phyloP scores from a whole-genome alignment of 768 basidiomycete species.

The Mycena floridula region DNA sequence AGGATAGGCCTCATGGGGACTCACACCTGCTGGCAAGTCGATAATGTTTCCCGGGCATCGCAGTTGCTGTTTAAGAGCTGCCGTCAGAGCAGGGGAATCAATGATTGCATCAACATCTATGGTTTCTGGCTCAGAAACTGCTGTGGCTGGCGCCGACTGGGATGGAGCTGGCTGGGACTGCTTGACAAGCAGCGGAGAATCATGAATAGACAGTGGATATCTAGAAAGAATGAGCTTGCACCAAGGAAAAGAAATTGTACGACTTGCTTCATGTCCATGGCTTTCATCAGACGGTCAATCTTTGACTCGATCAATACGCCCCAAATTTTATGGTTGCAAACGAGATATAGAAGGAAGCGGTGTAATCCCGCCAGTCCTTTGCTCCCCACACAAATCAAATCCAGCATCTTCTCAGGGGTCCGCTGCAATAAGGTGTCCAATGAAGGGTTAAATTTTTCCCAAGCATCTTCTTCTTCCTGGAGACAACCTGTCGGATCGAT shows the following conservation, averaged over 20 bases:
- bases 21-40: conserved; percentile 3
- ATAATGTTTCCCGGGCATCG: conserved; percentile 6
- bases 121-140: too few relatives aligned
- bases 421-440: background rate
- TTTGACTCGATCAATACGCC: background rate
- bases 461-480: background rate
- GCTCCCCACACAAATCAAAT: background rate
- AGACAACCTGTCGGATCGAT: background rate
- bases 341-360: background rate
- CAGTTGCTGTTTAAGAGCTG: too few relatives aligned
- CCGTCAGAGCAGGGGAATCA: too few relatives aligned
- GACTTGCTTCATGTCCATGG: conserved; percentile 1
- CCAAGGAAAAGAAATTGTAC: too few relatives aligned
- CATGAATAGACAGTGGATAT: too few relatives aligned
- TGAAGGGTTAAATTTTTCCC: background rate
- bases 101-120: too few relatives aligned
- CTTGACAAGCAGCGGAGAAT: too few relatives aligned
- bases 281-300: conserved; percentile 1
- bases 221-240: background rate
- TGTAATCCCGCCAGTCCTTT: background rate
- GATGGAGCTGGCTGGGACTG: too few relatives aligned
- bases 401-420: background rate
- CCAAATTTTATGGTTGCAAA: background rate
- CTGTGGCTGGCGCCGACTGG: too few relatives aligned
- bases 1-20: conserved; percentile 8